phyloP scores from a whole-genome alignment of 371 early-diverging fungal species.

The Rhizomucor pusillus region DNA sequence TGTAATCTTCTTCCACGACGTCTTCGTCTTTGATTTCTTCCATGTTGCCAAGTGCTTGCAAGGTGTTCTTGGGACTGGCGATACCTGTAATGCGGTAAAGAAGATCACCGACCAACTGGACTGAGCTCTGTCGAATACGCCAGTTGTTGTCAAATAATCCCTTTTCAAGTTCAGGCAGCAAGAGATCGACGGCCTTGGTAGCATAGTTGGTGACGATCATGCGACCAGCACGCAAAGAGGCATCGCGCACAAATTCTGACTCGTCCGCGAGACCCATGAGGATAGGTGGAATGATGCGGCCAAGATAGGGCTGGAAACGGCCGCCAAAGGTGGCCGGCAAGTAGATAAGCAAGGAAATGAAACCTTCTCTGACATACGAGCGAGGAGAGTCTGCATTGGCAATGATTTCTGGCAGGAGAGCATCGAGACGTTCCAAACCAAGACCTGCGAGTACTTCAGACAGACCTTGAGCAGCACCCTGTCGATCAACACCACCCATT shows the following conservation, averaged over 20 bases:
- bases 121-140: conserved; percentile 94
- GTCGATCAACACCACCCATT: conserved; percentile 90
- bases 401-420: conserved; percentile 87
- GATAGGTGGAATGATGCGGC: conserved; percentile 83
- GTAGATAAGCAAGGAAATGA: conserved; percentile 91
- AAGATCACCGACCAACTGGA: conserved; percentile 94
- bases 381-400: conserved; percentile 74
- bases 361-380: conserved; percentile 92
- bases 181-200: conserved; percentile 80
- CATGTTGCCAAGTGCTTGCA: conserved; percentile 40
- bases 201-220: conserved; percentile 92
- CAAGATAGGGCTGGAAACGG: conserved; percentile 88
- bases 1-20: conserved; percentile 55
- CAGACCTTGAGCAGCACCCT: conserved; percentile 97
- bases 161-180: conserved; percentile 89
- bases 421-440: conserved; percentile 85
- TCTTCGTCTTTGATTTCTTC: conserved; percentile 48
- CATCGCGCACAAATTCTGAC: conserved; percentile 91
- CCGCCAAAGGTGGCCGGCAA: conserved; percentile 93
- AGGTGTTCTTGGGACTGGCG: conserved; percentile 52
- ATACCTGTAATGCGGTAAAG: conserved; percentile 90
- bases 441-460: conserved; percentile 91
- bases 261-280: conserved; percentile 95
- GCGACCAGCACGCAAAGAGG: conserved; percentile 88
- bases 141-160: conserved; percentile 91